Evolutionary conservation across 169 alveolate genomes (phyloP).

Genomic region (Eimeria tenella): DNA sequence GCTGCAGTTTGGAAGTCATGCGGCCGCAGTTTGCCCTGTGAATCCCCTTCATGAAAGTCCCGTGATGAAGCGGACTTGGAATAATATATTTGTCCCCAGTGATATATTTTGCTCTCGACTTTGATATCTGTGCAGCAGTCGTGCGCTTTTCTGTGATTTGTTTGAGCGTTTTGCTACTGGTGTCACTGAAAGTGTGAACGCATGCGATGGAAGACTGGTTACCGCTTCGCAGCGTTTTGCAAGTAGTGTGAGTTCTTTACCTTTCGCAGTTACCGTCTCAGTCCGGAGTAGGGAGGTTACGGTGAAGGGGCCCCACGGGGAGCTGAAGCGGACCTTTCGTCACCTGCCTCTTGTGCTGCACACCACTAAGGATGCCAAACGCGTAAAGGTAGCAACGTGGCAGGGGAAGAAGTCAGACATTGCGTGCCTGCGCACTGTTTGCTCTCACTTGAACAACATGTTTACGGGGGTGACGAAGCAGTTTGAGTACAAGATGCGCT

Average conservation of each 20-base stretch:
- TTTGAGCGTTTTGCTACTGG: too few species aligned
- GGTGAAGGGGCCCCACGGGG: constrained; percentile 99
- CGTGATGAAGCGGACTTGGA: too few species aligned
- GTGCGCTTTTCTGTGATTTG: too few species aligned
- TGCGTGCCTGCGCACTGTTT: constrained; percentile 96
- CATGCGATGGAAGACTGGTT: too few species aligned
- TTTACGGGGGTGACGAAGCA: constrained; percentile 98
- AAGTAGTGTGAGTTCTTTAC: neutral
- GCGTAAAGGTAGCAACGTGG: constrained; percentile 95
- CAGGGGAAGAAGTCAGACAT: constrained; percentile 95
- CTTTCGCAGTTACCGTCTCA: constrained; percentile 91
- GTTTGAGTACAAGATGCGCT: constrained; percentile 99
- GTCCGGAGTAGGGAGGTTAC: constrained; percentile 96
- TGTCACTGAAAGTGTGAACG: too few species aligned
- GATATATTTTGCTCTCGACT: too few species aligned
- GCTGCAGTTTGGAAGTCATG: too few species aligned
- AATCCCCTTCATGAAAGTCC: too few species aligned
- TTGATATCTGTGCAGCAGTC: too few species aligned
- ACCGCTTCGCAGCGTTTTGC: too few species aligned
- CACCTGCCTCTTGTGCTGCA: constrained; percentile 97
- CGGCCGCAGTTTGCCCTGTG: too few species aligned
- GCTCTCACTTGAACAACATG: constrained; percentile 98
- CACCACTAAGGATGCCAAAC: constrained; percentile 91
- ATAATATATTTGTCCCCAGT: too few species aligned
- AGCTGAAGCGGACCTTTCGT: constrained; percentile 95